Evolutionary conservation across 106 monocot genomes (phyloP).

Genomic region (Acanthochlamys bracteata): DNA sequence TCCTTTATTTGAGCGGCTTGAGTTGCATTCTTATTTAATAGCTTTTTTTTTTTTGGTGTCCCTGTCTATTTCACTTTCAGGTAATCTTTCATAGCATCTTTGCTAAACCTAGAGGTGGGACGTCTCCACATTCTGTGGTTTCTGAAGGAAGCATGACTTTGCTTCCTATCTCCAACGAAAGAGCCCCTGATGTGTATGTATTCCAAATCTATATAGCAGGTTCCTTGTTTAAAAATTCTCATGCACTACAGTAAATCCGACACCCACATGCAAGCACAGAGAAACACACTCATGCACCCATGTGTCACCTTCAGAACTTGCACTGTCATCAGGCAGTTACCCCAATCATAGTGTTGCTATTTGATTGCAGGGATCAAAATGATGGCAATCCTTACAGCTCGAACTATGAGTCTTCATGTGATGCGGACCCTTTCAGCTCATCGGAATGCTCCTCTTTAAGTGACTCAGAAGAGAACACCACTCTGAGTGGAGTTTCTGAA

Average conservation of each 20-base stretch:
- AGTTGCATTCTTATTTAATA: background rate
- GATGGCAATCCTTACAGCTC: slow-evolving; percentile 39
- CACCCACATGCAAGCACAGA: too few species aligned
- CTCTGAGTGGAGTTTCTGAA: slow-evolving; percentile 8
- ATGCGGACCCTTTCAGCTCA: slow-evolving; percentile 17
- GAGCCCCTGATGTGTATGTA: slow-evolving; percentile 23
- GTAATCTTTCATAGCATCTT: slow-evolving; percentile 15
- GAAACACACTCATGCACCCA: too few species aligned
- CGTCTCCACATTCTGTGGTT: slow-evolving; percentile 6
- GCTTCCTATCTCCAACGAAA: slow-evolving; percentile 9
- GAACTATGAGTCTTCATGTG: slow-evolving; percentile 37
- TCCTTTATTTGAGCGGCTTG: too few species aligned
- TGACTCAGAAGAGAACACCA: slow-evolving; percentile 38
- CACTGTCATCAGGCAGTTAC: too few species aligned
- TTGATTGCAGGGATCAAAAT: slow-evolving; percentile 8
- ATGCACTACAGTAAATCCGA: background rate
- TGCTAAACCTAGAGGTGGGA: slow-evolving; percentile 13
- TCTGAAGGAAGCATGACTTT: slow-evolving; percentile 14
- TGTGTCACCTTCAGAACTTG: too few species aligned
- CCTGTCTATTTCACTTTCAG: slow-evolving; percentile 19
- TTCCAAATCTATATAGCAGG: background rate
- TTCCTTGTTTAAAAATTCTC: background rate
- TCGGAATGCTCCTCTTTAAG: slow-evolving; percentile 44
- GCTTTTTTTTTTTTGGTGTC: background rate
- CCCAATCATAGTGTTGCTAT: background rate